Percentiles rank a stretch among this genome's conserved stretches.
Conservation (phyloP, 75 land plant species). For the Picea glauca region DNA sequence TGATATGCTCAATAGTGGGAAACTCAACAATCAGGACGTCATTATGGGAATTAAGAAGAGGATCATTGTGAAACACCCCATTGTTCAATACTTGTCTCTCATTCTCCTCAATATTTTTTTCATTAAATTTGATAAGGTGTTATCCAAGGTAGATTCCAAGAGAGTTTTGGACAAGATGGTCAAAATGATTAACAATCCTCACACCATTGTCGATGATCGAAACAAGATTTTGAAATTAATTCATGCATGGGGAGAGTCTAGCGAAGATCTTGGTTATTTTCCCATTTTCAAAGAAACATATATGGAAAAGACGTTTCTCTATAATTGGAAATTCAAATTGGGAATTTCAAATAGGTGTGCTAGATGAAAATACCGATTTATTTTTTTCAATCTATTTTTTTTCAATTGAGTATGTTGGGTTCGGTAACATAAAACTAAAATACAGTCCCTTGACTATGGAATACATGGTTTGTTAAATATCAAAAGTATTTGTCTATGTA, state of each 20-base stretch:
- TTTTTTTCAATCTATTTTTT: neutral
- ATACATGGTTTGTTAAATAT: no score
- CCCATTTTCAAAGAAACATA: constrained; percentile 81
- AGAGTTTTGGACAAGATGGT: constrained; percentile 93
- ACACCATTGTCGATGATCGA: constrained; percentile 30
- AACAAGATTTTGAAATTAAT: constrained; percentile 65
- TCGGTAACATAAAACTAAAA: neutral
- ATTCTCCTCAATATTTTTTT: constrained; percentile 68
- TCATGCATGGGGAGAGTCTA: constrained; percentile 75
- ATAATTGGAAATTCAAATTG: neutral
- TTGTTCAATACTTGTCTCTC: constrained; percentile 51
- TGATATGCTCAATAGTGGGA: constrained; percentile 44
- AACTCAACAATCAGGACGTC: constrained; percentile 58
- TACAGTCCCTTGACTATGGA: neutral
- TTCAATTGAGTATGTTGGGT: neutral
- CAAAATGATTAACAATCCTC: constrained; percentile 66
- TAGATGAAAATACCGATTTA: neutral
- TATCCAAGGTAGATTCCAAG: constrained; percentile 85
- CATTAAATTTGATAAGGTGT: constrained; percentile 87
- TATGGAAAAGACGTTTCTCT: constrained; percentile 28
- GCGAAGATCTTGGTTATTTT: constrained; percentile 64
- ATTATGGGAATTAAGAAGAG: constrained; percentile 76
- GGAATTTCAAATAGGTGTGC: neutral
- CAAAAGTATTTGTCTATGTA: neutral
- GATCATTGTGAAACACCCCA: constrained; percentile 26